Evolutionary conservation across 768 basidiomycete genomes (phyloP).

Genomic region (Lactarius evosmus): DNA sequence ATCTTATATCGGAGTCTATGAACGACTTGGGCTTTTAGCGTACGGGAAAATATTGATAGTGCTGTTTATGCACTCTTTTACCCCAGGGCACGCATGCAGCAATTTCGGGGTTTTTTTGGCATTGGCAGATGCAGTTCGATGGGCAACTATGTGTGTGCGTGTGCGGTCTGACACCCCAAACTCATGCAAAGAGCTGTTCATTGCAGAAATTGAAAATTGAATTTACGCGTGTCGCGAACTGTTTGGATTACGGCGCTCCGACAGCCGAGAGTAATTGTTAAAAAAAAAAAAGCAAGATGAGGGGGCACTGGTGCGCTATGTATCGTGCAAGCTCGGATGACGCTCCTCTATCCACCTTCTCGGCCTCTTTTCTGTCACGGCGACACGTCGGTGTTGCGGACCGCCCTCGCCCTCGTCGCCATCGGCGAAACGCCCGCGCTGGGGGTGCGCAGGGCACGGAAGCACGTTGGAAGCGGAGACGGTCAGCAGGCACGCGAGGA

Average conservation of each 20-base stretch:
- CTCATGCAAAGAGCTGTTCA: not conserved
- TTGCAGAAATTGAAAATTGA: not conserved
- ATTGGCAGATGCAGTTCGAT: too few relatives aligned
- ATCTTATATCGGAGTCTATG: not conserved
- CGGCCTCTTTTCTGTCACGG: conserved; percentile 58
- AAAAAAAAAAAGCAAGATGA: not conserved
- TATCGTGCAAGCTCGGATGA: conserved; percentile 26
- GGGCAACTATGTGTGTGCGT: too few relatives aligned
- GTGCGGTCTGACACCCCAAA: too few relatives aligned
- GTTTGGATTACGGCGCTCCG: not conserved
- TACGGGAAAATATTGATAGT: not conserved
- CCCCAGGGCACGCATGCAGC: not conserved
- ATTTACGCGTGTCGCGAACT: not conserved
- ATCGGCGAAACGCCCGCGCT: conserved; percentile 59
- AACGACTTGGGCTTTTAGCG: too few relatives aligned
- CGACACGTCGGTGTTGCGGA: conserved; percentile 29
- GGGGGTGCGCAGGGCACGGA: conserved; percentile 72
- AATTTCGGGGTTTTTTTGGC: not conserved
- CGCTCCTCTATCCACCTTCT: conserved; percentile 84
- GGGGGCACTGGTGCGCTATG: not conserved
- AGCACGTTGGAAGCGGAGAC: conserved; percentile 77
- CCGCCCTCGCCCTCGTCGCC: conserved; percentile 36
- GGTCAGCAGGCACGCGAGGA: conserved; percentile 72
- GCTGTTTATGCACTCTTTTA: not conserved
- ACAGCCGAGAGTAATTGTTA: not conserved